A percentile compares a stretch with the other conserved stretches of the same genome.
These are phyloP conservation scores for Erigeron canadensis DNA, from an alignment of 129 eudicot species.

Conservation along the genomic window DNA sequence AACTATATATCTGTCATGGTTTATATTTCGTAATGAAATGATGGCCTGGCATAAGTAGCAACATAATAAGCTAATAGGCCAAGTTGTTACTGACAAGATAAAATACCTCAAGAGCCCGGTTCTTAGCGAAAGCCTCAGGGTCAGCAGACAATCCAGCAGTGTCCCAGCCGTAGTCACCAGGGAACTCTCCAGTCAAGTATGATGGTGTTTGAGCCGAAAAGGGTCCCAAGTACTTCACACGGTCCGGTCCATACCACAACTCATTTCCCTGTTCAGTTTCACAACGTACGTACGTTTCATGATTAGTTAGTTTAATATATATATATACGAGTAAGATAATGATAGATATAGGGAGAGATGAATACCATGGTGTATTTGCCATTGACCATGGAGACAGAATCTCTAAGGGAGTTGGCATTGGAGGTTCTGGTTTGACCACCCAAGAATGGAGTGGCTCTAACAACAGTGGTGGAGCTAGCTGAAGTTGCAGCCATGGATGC, in stretches of 20 bases:
- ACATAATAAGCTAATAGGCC: no score
- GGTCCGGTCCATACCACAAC: constrained; percentile 49
- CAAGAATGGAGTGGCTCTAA: constrained; percentile 37
- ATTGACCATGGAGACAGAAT: constrained; percentile 35
- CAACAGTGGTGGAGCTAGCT: constrained; percentile 31
- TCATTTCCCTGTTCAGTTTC: constrained; percentile 34
- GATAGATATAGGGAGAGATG: constrained; percentile 6
- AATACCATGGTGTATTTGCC: constrained; percentile 38
- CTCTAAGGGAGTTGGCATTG: constrained; percentile 36
- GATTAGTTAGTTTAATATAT: no score
- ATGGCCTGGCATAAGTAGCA: no score
- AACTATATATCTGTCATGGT: no score
- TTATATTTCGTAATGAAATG: no score
- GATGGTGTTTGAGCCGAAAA: constrained; percentile 49
- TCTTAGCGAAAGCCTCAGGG: constrained; percentile 43
- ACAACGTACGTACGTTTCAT: no score
- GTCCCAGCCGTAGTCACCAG: constrained; percentile 43
- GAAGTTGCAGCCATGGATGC: constrained; percentile 38
- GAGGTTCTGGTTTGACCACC: constrained; percentile 42
- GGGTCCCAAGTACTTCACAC: constrained; percentile 49
- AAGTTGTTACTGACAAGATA: not conserved
- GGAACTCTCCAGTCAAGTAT: constrained; percentile 42
- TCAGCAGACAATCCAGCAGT: constrained; percentile 44
- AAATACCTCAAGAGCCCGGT: constrained; percentile 45
- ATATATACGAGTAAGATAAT: no score